Percentiles rank a stretch among this genome's conserved stretches.
Conservation (phyloP, 257 asterid species). For the Salvia splendens region DNA sequence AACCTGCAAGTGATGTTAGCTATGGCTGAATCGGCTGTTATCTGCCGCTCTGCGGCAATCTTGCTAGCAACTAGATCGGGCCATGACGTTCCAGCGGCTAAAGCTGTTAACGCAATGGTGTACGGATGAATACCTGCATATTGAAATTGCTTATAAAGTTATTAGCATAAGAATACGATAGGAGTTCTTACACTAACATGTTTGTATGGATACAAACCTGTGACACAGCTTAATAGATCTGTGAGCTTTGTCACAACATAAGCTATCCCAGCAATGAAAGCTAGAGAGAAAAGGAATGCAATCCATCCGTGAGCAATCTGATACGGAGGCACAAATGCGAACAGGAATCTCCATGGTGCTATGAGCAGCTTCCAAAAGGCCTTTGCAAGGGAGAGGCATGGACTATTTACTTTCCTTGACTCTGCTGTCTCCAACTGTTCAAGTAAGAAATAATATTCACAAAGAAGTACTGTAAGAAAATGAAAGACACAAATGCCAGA, state of each 20-base stretch:
- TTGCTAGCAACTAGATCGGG: slow-evolving; percentile 97
- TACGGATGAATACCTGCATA: slow-evolving; percentile 73
- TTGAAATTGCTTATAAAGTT: neutral
- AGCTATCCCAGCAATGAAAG: slow-evolving; percentile 85
- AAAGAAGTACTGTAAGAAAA: neutral
- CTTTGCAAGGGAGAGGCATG: slow-evolving; percentile 45
- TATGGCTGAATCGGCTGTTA: slow-evolving; percentile 93
- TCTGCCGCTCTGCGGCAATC: slow-evolving; percentile 94
- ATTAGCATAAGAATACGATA: neutral
- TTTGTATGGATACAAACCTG: slow-evolving; percentile 44
- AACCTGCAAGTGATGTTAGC: slow-evolving; percentile 98
- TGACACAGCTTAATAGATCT: slow-evolving; percentile 82
- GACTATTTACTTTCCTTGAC: slow-evolving; percentile 49
- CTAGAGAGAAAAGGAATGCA: slow-evolving; percentile 72
- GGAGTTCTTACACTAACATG: neutral
- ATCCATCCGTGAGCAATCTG: slow-evolving; percentile 96
- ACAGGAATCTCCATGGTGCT: slow-evolving; percentile 82
- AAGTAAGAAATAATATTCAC: slow-evolving; percentile 13
- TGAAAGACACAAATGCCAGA: neutral
- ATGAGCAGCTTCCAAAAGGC: slow-evolving; percentile 60
- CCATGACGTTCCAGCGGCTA: slow-evolving; percentile 95
- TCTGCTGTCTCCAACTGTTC: slow-evolving; percentile 65
- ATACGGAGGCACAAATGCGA: slow-evolving; percentile 87
- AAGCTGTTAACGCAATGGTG: slow-evolving; percentile 82
- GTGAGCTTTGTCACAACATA: slow-evolving; percentile 78